Conservation (phyloP, 257 asterid species). For the Nicotiana tomentosiformis region DNA sequence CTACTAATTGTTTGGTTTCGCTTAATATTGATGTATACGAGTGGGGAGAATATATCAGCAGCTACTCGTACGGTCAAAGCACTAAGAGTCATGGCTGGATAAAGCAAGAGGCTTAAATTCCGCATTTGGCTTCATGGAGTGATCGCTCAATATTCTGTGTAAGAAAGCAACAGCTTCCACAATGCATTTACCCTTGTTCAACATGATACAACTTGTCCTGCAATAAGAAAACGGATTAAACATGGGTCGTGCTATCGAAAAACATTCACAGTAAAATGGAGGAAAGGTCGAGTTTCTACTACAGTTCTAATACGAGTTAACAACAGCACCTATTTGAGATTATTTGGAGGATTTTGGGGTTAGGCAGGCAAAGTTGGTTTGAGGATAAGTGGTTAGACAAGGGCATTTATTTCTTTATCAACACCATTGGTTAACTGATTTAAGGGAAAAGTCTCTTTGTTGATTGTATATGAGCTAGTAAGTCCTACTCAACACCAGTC, state of each 20-base stretch:
- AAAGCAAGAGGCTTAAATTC: constrained; percentile 41
- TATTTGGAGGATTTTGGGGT: not conserved
- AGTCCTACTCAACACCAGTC: not conserved
- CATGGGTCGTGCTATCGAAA: not conserved
- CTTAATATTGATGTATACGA: not conserved
- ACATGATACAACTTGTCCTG: constrained; percentile 70
- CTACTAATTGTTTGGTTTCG: not conserved
- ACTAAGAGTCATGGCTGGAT: constrained; percentile 3
- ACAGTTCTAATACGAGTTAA: not conserved
- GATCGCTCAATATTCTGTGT: constrained; percentile 36
- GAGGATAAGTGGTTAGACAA: not conserved
- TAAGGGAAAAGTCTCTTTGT: not conserved
- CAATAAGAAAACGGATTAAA: constrained; percentile 2
- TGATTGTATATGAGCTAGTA: constrained; percentile 1
- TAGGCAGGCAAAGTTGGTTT: not conserved
- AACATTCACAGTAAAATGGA: not conserved
- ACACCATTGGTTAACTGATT: not conserved
- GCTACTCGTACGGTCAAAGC: not conserved
- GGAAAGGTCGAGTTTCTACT: not conserved
- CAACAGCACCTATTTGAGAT: not conserved
- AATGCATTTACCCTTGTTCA: constrained; percentile 65
- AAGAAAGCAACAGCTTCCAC: constrained; percentile 50
- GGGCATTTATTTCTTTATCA: not conserved
- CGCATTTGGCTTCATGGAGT: constrained; percentile 27
- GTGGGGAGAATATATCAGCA: not conserved